Percentiles rank a stretch among this genome's conserved stretches.
Evolutionary conservation across 2,329 filamentous ascomycete genomes (phyloP).

Genomic region (Trichoderma cornu-damae): DNA sequence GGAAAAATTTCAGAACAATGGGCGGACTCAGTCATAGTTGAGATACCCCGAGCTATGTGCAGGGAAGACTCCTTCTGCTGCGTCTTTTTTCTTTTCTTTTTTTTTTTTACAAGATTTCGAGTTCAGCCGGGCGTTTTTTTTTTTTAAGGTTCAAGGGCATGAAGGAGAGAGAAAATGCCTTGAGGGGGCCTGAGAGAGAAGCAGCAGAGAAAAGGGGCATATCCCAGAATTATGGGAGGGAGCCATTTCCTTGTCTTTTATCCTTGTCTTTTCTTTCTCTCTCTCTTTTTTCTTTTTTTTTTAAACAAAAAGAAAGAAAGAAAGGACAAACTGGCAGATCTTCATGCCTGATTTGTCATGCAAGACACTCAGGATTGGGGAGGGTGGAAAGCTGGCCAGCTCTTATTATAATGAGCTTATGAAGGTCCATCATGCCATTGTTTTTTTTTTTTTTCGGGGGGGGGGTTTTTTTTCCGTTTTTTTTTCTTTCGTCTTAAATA

Average conservation of each 20-base stretch:
- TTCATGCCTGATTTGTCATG: neutral
- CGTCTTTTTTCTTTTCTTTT: slow-evolving; percentile 29
- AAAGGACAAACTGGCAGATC: neutral
- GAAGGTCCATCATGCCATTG: neutral
- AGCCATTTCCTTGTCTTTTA: too few species aligned
- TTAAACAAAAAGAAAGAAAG: too few species aligned
- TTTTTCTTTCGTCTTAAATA: neutral
- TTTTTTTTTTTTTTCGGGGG: neutral
- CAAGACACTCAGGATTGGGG: neutral
- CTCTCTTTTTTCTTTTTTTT: neutral
- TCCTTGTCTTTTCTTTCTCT: neutral
- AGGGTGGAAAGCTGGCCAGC: neutral
- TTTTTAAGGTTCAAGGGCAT: slow-evolving; percentile 6
- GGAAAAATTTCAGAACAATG: slow-evolving; percentile 21
- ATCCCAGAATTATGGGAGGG: neutral
- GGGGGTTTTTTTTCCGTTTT: neutral
- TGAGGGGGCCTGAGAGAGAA: neutral
- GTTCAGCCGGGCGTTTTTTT: slow-evolving; percentile 21
- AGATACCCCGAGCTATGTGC: slow-evolving; percentile 32
- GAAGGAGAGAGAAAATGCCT: neutral
- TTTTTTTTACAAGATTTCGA: slow-evolving; percentile 24
- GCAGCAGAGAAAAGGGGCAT: neutral
- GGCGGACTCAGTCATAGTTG: slow-evolving; percentile 11
- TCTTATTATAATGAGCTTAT: neutral
- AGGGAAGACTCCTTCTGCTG: slow-evolving; percentile 16